Conservation (phyloP, 805 yeast genomes). For the Saturnispora besseyi region DNA sequence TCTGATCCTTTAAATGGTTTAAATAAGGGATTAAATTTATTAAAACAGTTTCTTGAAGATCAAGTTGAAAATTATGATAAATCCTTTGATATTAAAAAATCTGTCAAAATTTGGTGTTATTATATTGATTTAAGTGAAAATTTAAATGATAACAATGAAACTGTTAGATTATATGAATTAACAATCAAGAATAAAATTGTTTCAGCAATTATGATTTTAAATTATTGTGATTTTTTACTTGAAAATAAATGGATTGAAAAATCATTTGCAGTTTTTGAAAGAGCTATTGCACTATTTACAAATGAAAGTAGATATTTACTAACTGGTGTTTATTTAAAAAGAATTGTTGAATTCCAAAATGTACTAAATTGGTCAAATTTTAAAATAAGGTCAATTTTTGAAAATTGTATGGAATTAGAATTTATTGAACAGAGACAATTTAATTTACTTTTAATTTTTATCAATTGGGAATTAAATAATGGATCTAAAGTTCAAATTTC, state of each 20-base stretch:
- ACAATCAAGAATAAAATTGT: slow-evolving; percentile 53
- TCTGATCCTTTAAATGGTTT: slow-evolving; percentile 21
- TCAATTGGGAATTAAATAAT: slow-evolving; percentile 48
- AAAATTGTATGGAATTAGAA: slow-evolving; percentile 43
- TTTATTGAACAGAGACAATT: slow-evolving; percentile 1
- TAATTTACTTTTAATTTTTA: slow-evolving; percentile 43
- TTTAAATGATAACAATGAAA: slow-evolving; percentile 34
- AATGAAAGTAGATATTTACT: slow-evolving; percentile 58
- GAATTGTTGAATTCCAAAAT: slow-evolving; percentile 30
- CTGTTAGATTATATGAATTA: slow-evolving; percentile 41
- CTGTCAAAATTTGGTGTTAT: slow-evolving; percentile 60
- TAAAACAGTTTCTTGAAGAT: slow-evolving; percentile 18
- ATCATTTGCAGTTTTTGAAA: slow-evolving; percentile 55
- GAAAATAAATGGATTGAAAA: slow-evolving; percentile 37
- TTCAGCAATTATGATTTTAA: slow-evolving; percentile 56
- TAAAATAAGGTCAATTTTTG: slow-evolving; percentile 65
- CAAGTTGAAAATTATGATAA: slow-evolving; percentile 39
- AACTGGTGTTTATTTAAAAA: slow-evolving; percentile 60
- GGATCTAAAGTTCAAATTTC: slow-evolving; percentile 46
- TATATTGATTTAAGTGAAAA: slow-evolving; percentile 66
- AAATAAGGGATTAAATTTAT: background rate
- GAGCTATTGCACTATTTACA: slow-evolving; percentile 52
- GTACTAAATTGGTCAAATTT: slow-evolving; percentile 35
- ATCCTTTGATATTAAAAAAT: slow-evolving; percentile 51
- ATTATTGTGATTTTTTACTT: slow-evolving; percentile 55